Evolutionary conservation across 176 grass and related monocot species (phyloP).

Genomic region (Cenchrus fungigraminus): DNA sequence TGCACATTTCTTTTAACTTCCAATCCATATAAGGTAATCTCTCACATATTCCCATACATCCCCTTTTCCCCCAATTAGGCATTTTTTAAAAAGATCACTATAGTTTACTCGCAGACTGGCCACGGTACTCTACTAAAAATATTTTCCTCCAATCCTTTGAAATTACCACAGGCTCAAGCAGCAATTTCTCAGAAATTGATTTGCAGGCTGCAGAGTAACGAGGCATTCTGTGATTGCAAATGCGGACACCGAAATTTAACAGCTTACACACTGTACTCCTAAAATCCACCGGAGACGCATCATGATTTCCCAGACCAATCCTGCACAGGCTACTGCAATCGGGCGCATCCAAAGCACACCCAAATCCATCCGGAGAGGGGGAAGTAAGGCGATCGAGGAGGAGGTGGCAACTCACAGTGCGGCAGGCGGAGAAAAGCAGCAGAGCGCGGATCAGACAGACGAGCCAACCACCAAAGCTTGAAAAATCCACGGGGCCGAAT

Average conservation of each 20-base stretch:
- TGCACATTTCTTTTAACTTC: background rate
- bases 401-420: constrained; percentile 29
- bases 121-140: background rate
- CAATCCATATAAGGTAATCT: background rate
- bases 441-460: constrained; percentile 34
- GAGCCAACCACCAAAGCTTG: constrained; percentile 32
- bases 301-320: background rate
- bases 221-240: background rate
- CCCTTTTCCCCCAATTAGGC: background rate
- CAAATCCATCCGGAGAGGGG: background rate
- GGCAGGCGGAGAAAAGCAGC: background rate
- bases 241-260: background rate
- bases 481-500: constrained; percentile 30
- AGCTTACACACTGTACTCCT: background rate
- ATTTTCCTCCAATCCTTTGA: background rate
- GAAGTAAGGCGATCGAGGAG: background rate
- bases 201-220: background rate
- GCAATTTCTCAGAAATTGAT: background rate
- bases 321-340: background rate
- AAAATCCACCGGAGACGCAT: background rate
- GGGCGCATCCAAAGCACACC: background rate
- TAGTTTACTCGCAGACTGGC: background rate
- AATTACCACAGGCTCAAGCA: background rate
- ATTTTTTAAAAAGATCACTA: background rate
- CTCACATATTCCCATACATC: background rate